Evolutionary conservation across 495 filamentous ascomycete genomes (phyloP), one percentile per base, ranked within the genome.

Genomic region (Penicillium manginii): DNA sequence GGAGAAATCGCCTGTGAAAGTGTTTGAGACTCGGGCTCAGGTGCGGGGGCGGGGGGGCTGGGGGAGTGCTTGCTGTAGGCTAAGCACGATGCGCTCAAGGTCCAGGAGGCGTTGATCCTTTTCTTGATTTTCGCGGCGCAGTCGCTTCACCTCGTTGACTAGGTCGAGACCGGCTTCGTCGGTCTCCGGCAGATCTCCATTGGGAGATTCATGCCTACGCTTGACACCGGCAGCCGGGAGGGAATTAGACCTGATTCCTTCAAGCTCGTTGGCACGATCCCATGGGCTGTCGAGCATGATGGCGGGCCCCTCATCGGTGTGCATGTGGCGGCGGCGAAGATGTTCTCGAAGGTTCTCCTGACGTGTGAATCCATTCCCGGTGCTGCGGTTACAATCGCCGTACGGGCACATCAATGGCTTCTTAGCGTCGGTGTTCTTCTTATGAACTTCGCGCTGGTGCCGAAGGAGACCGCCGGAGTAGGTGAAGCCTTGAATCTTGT

Each of bases 291-390:
- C 67, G 3, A 63, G 52, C 23, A 70, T 52, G 23, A 65, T 67
- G 5, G 82, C 79, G 29, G 70, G 50, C 0, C 55, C 56, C 1
- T 76, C 78, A 39, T 81, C 81, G 4, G 77, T 74, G 52, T 80
- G 78, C 78, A 80, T 79, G 73, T 93, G 92, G 15, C 93, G 90
- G n/a, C 92, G 85, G 14, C 92, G 86, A 15, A 96, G 76, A 71
- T 97, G 93, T 71, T 97, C 93, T 61, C 91, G 89, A 18, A 96
- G 79, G 66, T 97, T 97, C 74, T 96, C 93, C 60, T 90, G 87
- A 21, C 93, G 85, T 31, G 91, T 91, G 69, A 97, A 97, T 1
- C 90, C 91, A 54, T 80, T 77, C 54, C 90, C 91, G 2, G 82
- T 84, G 73, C 89, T 89, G 18, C 93, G 88, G 73, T 96, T 96